Conservation (phyloP, 805 yeast species). For the Wickerhamomyces tratensis region DNA sequence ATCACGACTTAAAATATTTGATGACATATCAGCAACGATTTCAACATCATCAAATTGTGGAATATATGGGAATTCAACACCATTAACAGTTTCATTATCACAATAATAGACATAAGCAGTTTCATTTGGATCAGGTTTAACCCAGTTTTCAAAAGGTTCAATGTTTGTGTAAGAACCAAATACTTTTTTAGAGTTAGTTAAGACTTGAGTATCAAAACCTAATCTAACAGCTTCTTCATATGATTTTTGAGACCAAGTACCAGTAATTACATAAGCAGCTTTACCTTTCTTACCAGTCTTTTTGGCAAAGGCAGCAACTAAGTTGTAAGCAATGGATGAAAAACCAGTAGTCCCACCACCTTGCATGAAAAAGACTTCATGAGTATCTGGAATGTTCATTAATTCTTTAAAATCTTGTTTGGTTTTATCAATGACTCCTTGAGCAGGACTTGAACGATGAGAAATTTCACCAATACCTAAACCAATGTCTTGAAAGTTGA, state of each 20-base stretch:
- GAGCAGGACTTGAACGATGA: constrained; percentile 84
- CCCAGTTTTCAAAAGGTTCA: constrained; percentile 61
- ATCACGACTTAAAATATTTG: constrained; percentile 76
- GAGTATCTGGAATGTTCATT: constrained; percentile 76
- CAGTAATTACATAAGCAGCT: constrained; percentile 84
- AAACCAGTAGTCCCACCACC: constrained; percentile 99
- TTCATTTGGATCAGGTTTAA: constrained; percentile 40
- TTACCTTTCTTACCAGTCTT: constrained; percentile 67
- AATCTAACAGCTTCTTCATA: constrained; percentile 79
- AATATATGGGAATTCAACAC: constrained; percentile 60
- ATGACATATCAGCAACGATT: constrained; percentile 90
- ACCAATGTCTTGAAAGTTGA: constrained; percentile 60
- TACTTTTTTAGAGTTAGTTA: constrained; percentile 52
- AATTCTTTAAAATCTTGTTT: constrained; percentile 57
- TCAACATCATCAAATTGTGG: constrained; percentile 58
- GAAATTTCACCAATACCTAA: constrained; percentile 95
- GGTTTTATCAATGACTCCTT: constrained; percentile 65
- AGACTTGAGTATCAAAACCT: constrained; percentile 63
- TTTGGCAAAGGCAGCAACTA: constrained; percentile 65
- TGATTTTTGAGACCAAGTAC: constrained; percentile 89
- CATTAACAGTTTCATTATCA: constrained; percentile 96
- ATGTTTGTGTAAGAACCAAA: constrained; percentile 54
- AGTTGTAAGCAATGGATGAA: constrained; percentile 75
- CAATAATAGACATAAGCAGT: constrained; percentile 84
- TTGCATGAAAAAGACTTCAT: constrained; percentile 90